Base-by-base conservation (phyloP, 192 early-diverging fungal species). In the Glomus cerebriforme region DNA sequence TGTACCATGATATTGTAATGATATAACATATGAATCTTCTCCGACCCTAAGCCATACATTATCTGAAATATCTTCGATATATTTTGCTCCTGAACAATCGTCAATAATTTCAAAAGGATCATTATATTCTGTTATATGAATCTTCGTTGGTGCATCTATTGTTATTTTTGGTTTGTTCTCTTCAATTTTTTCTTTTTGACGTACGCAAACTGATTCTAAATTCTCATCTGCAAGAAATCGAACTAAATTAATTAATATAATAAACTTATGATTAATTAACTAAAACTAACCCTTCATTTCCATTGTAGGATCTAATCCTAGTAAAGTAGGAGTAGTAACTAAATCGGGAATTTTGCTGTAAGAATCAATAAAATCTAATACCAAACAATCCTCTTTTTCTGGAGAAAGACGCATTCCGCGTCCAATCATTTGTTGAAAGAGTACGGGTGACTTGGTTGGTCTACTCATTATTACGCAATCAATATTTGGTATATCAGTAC, bases 401-500 rank as follows among this genome's bases (percentile, higher is more conserved):
- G 81, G 74, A 66, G 80, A 77, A 15, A 88, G 64, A 2, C 96
- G 88, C 90, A 99, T 87, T 1, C 97, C 97, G 34, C 97, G 91
- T 15, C 97, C 97, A 45, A 99, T 81, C 97, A 99, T 99, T 85
- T 99, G 97, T 75, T 95, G 93, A 86, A 97, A 92, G 72, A 99
- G 86, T 31, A 91, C 91, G n/a, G 87, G 82, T 47, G 94, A 96
- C 35, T 87, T 84, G 10, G 97, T 99, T 0, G 96, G 97, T 3
- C 95, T 81, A 1, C 93, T 93, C 87, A 97, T 89, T 10, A 99
- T 79, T 24, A 99, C 86, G 68, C 92, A 96, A 76, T 99, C 97
- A 35, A 99, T 93, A 7, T 78, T 82, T 7, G 97, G 95, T 19
- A 99, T 94, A 81, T 99, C 97, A 2, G 91, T 89, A 37, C 94